Percentiles rank a stretch among this genome's conserved stretches.
phyloP scores from a whole-genome alignment of 2,329 filamentous ascomycete genomes.

The Tricladium varicosporioides region DNA sequence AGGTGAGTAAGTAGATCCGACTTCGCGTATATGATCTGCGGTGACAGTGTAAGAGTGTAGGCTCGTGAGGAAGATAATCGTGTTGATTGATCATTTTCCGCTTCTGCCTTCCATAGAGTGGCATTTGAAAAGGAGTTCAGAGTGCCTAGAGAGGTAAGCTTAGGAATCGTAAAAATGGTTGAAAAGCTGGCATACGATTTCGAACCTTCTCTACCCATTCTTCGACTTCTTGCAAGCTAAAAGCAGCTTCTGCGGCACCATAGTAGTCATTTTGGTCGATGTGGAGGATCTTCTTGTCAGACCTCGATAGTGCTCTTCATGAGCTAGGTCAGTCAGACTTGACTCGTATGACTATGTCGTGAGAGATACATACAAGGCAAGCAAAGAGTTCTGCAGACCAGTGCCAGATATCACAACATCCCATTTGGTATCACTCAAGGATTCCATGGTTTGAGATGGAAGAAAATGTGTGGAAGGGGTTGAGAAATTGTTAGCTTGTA shows the following conservation, averaged over 20 bases:
- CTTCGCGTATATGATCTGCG: conserved; percentile 81
- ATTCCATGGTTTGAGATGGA: conserved; percentile 57
- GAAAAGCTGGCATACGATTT: conserved; percentile 29
- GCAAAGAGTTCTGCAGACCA: conserved; percentile 73
- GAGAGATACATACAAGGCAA: conserved; percentile 62
- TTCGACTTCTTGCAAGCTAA: conserved; percentile 79
- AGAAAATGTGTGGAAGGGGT: conserved; percentile 16
- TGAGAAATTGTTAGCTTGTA: conserved; percentile 6
- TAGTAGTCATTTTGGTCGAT: conserved; percentile 87
- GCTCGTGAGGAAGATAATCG: conserved; percentile 63
- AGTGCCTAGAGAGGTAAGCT: conserved; percentile 24
- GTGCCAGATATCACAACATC: conserved; percentile 79
- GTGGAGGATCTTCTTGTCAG: conserved; percentile 87
- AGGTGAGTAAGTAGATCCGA: conserved; percentile 75
- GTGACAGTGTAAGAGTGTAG: conserved; percentile 81
- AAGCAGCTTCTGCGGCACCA: conserved; percentile 79
- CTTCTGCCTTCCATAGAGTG: conserved; percentile 25
- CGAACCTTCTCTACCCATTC: conserved; percentile 60
- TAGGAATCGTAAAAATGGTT: neutral
- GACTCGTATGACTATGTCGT: conserved; percentile 31
- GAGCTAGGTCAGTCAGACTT: conserved; percentile 71
- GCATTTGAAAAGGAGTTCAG: conserved; percentile 29
- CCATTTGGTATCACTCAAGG: conserved; percentile 71
- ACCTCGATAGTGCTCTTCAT: conserved; percentile 84
- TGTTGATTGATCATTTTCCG: conserved; percentile 33